These are phyloP conservation scores for Luffa acutangula DNA, from an alignment of 306 rosid genomes.

Conservation along the genomic window DNA sequence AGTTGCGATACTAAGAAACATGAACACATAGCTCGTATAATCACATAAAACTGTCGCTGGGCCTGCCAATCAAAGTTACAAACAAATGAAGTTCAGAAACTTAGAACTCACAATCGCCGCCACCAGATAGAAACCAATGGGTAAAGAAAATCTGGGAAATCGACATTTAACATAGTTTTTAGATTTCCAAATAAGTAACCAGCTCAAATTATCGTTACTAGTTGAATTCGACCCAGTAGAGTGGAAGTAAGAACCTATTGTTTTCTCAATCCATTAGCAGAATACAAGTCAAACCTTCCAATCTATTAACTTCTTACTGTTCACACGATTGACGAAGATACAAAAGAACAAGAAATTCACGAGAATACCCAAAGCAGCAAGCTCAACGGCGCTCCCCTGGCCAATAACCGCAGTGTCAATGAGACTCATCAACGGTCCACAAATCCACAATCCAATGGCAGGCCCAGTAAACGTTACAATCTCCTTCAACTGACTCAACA, in stretches of 20 bases:
- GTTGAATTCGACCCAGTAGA: not conserved
- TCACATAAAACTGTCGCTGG: slow-evolving; percentile 85
- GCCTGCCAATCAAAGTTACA: slow-evolving; percentile 31
- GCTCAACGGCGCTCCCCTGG: slow-evolving; percentile 84
- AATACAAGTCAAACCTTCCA: not conserved
- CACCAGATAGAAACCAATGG: too few species aligned
- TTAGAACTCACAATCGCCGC: not conserved
- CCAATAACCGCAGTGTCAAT: slow-evolving; percentile 79
- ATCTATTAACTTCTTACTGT: not conserved
- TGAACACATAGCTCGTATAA: slow-evolving; percentile 57
- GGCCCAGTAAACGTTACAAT: slow-evolving; percentile 64
- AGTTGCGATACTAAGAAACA: slow-evolving; percentile 87
- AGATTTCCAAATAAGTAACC: too few species aligned
- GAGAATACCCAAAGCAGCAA: slow-evolving; percentile 73
- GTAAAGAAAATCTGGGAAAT: too few species aligned
- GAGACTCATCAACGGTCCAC: slow-evolving; percentile 85
- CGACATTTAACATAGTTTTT: too few species aligned
- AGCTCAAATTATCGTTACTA: not conserved
- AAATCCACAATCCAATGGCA: slow-evolving; percentile 71
- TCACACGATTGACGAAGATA: not conserved
- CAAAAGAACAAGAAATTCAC: not conserved
- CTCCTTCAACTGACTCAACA: slow-evolving; percentile 68
- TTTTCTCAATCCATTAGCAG: not conserved
- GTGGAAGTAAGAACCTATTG: not conserved
- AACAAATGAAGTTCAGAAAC: not conserved